Evolutionary conservation across 306 rosid genomes (phyloP), one percentile per base, ranked within the genome.

Genomic region (Cucurbita argyrosperma): DNA sequence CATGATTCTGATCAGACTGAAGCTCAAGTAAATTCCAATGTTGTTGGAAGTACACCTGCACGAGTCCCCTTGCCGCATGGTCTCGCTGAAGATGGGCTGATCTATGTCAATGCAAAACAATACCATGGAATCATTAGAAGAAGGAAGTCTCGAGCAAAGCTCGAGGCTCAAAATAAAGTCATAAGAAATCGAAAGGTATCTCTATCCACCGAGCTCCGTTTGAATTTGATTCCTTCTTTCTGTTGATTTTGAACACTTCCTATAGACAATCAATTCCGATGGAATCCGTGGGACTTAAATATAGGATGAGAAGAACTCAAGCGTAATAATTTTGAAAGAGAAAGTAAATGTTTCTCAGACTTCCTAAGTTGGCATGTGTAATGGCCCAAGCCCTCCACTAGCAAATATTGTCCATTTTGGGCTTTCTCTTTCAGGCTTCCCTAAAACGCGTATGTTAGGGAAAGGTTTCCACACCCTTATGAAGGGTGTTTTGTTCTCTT

Each of bases 121-220:
- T 92, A 92, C 80, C 96, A 84, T 66, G 97, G 97, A 68, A 92
- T 92, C 83, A 86, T 92, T 72, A 84, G 97, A 66, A 89, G 97
- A 82, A 80, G 97, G 74, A 90, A 92, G 75, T 92, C 91, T 5
- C 96, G 97, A 56, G 97, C 97, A 69, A 92, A 89, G 87, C 87
- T 89, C 10, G 96, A 92, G 85, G 94, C 91, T 77, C 89, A 84
- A 68, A 92, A 88, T 81, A 88, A 84, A 80, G 89, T 92, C 67
- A 70, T 92, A 39, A 92, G 87, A 82, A 68, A 74, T 65, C 90
- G 96, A 8, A 92, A 86, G 94, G 97, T 89, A 79, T 72, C 19
- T 3, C 26, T 21, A 5, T 26, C 26, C 13, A 42, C 30, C 10
- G 6, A 61, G 21, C 13, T 10, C 10, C 21, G 6, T 19, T 18